Percentiles rank a stretch among this genome's conserved stretches.
Conservation (phyloP, 768 basidiomycete species). For the Austroboletus eburneus region DNA sequence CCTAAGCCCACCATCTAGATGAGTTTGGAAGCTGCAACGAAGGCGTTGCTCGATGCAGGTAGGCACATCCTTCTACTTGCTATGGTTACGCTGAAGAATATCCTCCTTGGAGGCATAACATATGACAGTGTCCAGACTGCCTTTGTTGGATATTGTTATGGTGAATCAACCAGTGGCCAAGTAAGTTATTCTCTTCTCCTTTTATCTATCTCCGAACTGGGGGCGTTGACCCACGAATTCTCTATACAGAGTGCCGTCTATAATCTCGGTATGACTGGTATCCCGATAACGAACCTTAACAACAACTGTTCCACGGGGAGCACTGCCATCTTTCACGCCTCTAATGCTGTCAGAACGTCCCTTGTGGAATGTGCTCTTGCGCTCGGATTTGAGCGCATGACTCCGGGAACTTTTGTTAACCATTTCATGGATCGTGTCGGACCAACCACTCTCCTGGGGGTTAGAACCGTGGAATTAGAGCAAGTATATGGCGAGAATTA, state of each 20-base stretch:
- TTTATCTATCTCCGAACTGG: not conserved
- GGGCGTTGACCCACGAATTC: not conserved
- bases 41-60: slow-evolving; percentile 83
- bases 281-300: slow-evolving; percentile 81
- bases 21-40: slow-evolving; percentile 64
- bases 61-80: not conserved
- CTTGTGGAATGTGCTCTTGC: slow-evolving; percentile 70
- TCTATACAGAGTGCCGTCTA: slow-evolving; percentile 62
- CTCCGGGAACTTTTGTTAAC: slow-evolving; percentile 63
- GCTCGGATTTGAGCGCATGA: slow-evolving; percentile 82
- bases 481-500: slow-evolving; percentile 47
- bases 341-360: slow-evolving; percentile 61
- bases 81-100: slow-evolving; percentile 10
- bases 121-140: slow-evolving; percentile 72
- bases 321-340: slow-evolving; percentile 67
- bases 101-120: slow-evolving; percentile 57
- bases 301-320: slow-evolving; percentile 83
- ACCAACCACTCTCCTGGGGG: slow-evolving; percentile 42
- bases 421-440: slow-evolving; percentile 49
- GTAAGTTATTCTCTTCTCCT: slow-evolving; percentile 29
- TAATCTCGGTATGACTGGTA: slow-evolving; percentile 73
- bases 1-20: not conserved
- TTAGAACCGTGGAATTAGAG: slow-evolving; percentile 46
- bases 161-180: slow-evolving; percentile 74
- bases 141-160: slow-evolving; percentile 72